phyloP scores from a whole-genome alignment of 2,329 filamentous ascomycete genomes.

The Cordyceps cicadae region DNA sequence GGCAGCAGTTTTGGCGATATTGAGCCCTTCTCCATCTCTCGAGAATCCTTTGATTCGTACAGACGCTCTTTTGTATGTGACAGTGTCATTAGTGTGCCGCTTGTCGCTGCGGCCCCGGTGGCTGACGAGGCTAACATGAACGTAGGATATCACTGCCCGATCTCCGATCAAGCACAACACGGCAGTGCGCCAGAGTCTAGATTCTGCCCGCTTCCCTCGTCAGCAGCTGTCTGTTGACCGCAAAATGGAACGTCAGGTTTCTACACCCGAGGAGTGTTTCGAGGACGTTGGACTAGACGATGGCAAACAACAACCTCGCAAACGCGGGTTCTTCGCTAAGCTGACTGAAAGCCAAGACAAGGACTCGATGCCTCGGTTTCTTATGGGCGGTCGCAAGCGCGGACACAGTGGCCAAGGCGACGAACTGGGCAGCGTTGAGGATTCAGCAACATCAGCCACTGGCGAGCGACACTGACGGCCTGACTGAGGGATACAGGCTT shows the following conservation, averaged over 20 bases:
- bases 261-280: constrained; percentile 72
- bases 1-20: constrained; percentile 65
- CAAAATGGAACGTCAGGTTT: constrained; percentile 49
- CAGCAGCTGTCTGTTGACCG: constrained; percentile 53
- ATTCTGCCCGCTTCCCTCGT: constrained; percentile 60
- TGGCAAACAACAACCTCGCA: constrained; percentile 38
- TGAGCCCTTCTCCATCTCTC: constrained; percentile 89
- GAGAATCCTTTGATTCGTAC: constrained; percentile 96
- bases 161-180: constrained; percentile 61
- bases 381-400: constrained; percentile 63
- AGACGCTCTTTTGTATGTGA: constrained; percentile 81
- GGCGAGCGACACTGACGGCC: neutral
- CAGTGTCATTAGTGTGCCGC: neutral
- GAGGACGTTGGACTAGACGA: constrained; percentile 90
- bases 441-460: constrained; percentile 18
- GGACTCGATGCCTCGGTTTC: constrained; percentile 46
- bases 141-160: constrained; percentile 79
- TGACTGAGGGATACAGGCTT: neutral
- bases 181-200: constrained; percentile 68
- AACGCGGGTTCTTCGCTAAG: constrained; percentile 67
- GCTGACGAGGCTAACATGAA: constrained; percentile 1
- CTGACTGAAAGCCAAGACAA: constrained; percentile 56
- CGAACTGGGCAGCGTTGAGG: constrained; percentile 59
- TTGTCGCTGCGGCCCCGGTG: neutral
- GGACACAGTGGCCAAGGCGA: constrained; percentile 57